Base-by-base conservation (phyloP, 208 protist genomes). In the Wallacemonas sp. region DNA sequence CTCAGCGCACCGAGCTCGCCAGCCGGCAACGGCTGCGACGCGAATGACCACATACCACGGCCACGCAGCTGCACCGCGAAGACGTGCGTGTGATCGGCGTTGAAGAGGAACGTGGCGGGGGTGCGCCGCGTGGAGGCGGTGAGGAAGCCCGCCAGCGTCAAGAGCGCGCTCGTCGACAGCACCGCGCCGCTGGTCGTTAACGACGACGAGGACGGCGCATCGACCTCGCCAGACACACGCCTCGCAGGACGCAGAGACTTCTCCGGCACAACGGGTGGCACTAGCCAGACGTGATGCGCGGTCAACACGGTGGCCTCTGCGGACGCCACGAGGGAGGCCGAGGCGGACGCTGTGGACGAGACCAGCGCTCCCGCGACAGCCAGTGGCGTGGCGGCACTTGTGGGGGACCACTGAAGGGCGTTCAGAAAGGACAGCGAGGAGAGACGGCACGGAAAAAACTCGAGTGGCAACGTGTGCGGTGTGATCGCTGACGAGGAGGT, bases 221-320 rank as follows among this genome's bases (percentile, higher is more conserved):
- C n/a, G n/a, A n/a, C n/a, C n/a, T n/a, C n/a, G n/a, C n/a, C n/a
- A n/a, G n/a, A n/a, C n/a, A n/a, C n/a, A n/a, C n/a, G n/a, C n/a
- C n/a, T n/a, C n/a, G n/a, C n/a, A n/a, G n/a, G n/a, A n/a, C n/a
- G n/a, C n/a, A n/a, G n/a, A n/a, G n/a, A n/a, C n/a, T n/a, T n/a
- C n/a, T n/a, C n/a, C n/a, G n/a, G n/a, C 61, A 72, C 32, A 2
- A 58, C 52, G 4, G 52, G 11, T 64, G 38, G 70, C 46, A 92
- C 30, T 5, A 92, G 75, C 82, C 85, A 92, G 11, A 92, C 85
- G 65, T 92, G 85, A 24, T 87, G 71, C 43, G 81, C 85, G 21
- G 79, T 64, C 54, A 91, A 61, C 17, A 47, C 38, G 6, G 64
- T 52, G 0, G 75, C 33, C n/a, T n/a, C 44, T 43, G 29, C 38